Evolutionary conservation across 495 filamentous ascomycete genomes (phyloP), one percentile per base, ranked within the genome.

Genomic region (Friedmanniomyces simplex): DNA sequence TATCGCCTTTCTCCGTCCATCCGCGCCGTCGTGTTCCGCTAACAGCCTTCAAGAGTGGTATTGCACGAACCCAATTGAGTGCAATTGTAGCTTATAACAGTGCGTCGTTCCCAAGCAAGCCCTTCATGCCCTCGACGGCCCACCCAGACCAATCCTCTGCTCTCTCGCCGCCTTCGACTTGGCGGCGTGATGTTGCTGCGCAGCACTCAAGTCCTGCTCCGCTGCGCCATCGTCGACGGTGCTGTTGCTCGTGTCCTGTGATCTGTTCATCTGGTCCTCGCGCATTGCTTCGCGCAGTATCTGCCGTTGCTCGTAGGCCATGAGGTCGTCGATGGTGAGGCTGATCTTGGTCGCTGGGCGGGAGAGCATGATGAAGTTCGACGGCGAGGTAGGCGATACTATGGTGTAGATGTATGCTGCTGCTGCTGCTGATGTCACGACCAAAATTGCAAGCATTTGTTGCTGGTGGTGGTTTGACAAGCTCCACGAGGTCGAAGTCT

Each of bases 281-380:
- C 47, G 21, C 48, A 52, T 54, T 3, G 57, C 37, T 32, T 63
- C 61, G 10, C 61, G 43, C 20, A 28, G 28, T 26, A 41, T 30
- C 28, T 62, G 58, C 11, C 62, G 64, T 28, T 62, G 54, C 22
- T 67, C 64, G 49, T 67, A 67, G 11, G 34, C 58, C 0, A 52
- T 25, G 36, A 67, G 57, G 54, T 67, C 64, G 12, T 64, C 62
- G 32, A 57, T 10, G 2, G 62, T 67, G 20, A 67, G 58, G 11
- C 52, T 64, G 21, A 67, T 56, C 22, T 53, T 54, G 11, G 64
- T 67, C 42, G 64, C 43, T 28, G 58, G 58, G 12, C 64, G 58
- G 37, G 62, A 63, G 1, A 67, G 51, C 64, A 67, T 67, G 49
- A 34, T 52, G 10, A 20, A 5, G 2, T 14, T 14, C 46, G 46